Conservation (phyloP, 1,284 basidiomycete genomes). For the Rhodotorula sp. region DNA sequence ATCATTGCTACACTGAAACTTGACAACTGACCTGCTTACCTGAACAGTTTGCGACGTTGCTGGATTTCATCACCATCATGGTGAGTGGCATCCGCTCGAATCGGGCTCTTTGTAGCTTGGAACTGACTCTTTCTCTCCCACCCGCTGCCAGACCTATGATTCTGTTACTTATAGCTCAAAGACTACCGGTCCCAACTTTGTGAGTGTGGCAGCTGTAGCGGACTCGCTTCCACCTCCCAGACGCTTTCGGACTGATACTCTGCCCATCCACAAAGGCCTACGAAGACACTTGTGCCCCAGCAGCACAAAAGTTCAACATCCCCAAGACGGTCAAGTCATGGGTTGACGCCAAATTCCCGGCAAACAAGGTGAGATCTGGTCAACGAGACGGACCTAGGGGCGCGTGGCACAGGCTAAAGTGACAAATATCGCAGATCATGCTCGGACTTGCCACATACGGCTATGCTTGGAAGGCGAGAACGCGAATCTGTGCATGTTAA, state of each 20-base stretch:
- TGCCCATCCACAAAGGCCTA: no score
- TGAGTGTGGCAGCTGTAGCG: no score
- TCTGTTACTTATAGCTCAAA: background rate
- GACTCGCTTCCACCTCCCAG: no score
- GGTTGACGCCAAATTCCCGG: conserved; percentile 27
- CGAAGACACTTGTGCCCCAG: conserved; percentile 1
- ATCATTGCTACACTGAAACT: no score
- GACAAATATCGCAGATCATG: conserved; percentile 9
- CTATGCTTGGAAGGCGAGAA: conserved; percentile 20
- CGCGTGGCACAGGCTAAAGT: no score
- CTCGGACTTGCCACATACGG: conserved; percentile 18
- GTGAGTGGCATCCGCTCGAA: background rate
- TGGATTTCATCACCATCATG: conserved; percentile 30
- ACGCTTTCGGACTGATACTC: background rate
- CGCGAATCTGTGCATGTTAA: no score
- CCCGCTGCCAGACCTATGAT: conserved; percentile 21
- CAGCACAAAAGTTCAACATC: background rate
- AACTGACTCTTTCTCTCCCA: background rate
- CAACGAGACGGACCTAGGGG: no score
- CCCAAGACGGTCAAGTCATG: conserved; percentile 8
- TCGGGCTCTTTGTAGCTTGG: background rate
- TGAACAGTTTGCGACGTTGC: background rate
- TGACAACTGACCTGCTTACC: no score
- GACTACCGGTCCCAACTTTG: conserved; percentile 22
- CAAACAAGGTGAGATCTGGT: conserved; percentile 5